These are phyloP conservation scores for Eimeria maxima DNA, from an alignment of 169 alveolate genomes.

Conservation along the genomic window DNA sequence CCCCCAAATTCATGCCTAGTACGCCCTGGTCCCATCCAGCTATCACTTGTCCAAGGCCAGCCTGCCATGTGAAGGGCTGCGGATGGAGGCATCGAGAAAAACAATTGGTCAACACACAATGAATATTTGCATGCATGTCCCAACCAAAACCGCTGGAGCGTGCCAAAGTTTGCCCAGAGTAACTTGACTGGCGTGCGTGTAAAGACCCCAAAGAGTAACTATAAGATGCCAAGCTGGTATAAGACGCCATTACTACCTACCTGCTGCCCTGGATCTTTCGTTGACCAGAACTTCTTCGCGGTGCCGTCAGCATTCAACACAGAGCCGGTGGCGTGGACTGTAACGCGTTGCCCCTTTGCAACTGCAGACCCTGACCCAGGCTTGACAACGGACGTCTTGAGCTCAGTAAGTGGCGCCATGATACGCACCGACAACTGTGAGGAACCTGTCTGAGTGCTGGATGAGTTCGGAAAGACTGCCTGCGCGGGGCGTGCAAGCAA, in stretches of 20 bases:
- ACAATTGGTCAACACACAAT: not conserved
- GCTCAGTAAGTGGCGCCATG: conserved; percentile 59
- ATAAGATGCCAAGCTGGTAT: not conserved
- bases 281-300: conserved; percentile 76
- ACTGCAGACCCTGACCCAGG: conserved; percentile 61
- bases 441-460: not conserved
- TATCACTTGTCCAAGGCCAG: conserved; percentile 85
- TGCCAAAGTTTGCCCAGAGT: not conserved
- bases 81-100: not conserved
- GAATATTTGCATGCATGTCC: not conserved
- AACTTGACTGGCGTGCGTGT: not conserved
- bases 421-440: not conserved
- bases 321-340: conserved; percentile 81
- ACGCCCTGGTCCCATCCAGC: conserved; percentile 87
- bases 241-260: not conserved
- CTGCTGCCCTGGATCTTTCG: conserved; percentile 82
- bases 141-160: not conserved
- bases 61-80: conserved; percentile 80
- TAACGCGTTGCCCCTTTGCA: conserved; percentile 51
- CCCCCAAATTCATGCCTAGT: conserved; percentile 87
- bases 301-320: conserved; percentile 60
- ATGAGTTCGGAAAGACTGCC: not conserved
- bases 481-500: conserved; percentile 5
- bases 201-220: no score
- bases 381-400: conserved; percentile 44